A percentile compares a stretch with the other conserved stretches of the same genome.
Evolutionary conservation across 495 filamentous ascomycete genomes (phyloP).

Genomic region (Penicillium herquei): DNA sequence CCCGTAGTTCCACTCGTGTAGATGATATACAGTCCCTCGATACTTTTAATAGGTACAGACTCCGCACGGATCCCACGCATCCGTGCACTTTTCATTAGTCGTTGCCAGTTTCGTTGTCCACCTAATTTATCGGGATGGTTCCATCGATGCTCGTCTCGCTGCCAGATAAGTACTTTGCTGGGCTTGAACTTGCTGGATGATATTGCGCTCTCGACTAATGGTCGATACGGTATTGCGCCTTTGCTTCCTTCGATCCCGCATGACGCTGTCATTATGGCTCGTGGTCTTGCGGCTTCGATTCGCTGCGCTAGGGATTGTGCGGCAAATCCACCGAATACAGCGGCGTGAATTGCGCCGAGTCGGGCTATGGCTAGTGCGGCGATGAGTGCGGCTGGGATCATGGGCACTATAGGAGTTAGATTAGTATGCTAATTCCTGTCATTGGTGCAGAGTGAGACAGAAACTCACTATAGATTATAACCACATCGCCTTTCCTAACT

Average conservation of each 20-base stretch:
- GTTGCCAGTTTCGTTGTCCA: slow-evolving; percentile 77
- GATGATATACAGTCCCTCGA: slow-evolving; percentile 83
- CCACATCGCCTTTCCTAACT: slow-evolving; percentile 80
- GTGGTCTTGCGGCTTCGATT: slow-evolving; percentile 77
- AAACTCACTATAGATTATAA: slow-evolving; percentile 83
- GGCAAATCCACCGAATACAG: slow-evolving; percentile 92
- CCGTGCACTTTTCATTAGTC: slow-evolving; percentile 64
- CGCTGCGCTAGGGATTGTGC: slow-evolving; percentile 78
- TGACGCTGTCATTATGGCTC: slow-evolving; percentile 78
- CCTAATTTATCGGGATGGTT: slow-evolving; percentile 58
- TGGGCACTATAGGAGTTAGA: slow-evolving; percentile 65
- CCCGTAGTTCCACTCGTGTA: slow-evolving; percentile 88
- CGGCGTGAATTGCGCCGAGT: slow-evolving; percentile 84
- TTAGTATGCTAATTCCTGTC: neutral
- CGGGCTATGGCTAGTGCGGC: slow-evolving; percentile 79
- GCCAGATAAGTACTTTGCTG: slow-evolving; percentile 69
- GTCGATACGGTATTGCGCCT: slow-evolving; percentile 67
- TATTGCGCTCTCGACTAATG: slow-evolving; percentile 68
- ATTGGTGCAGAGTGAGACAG: neutral
- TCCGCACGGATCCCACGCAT: slow-evolving; percentile 62
- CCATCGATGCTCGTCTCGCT: slow-evolving; percentile 75
- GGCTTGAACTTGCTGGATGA: slow-evolving; percentile 60
- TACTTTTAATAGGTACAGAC: slow-evolving; percentile 73
- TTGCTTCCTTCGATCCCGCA: slow-evolving; percentile 91
- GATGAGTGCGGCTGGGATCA: slow-evolving; percentile 87